Base-by-base conservation (phyloP, 2,329 filamentous ascomycete species). In the Albifimbria verrucaria region DNA sequence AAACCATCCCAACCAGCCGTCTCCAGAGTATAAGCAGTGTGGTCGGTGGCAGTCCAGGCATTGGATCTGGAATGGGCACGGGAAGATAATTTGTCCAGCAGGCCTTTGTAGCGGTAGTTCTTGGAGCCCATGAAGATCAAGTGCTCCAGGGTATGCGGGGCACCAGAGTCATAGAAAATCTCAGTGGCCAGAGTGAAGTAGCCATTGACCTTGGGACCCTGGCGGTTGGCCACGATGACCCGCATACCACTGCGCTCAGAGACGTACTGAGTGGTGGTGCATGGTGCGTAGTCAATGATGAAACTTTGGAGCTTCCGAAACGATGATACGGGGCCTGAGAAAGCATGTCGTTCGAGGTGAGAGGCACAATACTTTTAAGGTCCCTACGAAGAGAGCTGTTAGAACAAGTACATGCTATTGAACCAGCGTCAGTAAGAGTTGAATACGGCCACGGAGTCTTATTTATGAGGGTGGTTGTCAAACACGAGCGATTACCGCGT, bases 1-100 rank as follows among this genome's bases (percentile, higher is more conserved):
- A 99, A 99, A 9, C 93, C 93, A 62, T 96, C 92, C 93, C 94
- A 99, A 2, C 94, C 94, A 22, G 94, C 94, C 11, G 92, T 94
- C 64, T 97, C 90, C 17, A 99, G 79, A 0, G 92, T 97, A 72
- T 99, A 99, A 2, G 92, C 92, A 1, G 95, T 99, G 67, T 97
- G 92, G 62, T 97, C 94, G 12, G 89, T 94, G 21, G 92, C 92
- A 1, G 94, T 99, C 91, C 93, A 99, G 4, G 94, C 94, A 71
- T 99, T 99, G 26, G 94, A 99, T 53, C 82, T 83, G 1, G 93
- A 96, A 69, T 97, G 99, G 1, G 93, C 91, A 59, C 95, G 85
- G 4, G 91, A 96, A 3, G 94, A 91, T 54, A 99, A 81, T 73
- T 95, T 96, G 70, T 97, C 93, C 18, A 99, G 81, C 41, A 99